Evolutionary conservation across 1,284 basidiomycete species (phyloP), one percentile per base, ranked within the genome.

Genomic region (Austropuccinia psidii): DNA sequence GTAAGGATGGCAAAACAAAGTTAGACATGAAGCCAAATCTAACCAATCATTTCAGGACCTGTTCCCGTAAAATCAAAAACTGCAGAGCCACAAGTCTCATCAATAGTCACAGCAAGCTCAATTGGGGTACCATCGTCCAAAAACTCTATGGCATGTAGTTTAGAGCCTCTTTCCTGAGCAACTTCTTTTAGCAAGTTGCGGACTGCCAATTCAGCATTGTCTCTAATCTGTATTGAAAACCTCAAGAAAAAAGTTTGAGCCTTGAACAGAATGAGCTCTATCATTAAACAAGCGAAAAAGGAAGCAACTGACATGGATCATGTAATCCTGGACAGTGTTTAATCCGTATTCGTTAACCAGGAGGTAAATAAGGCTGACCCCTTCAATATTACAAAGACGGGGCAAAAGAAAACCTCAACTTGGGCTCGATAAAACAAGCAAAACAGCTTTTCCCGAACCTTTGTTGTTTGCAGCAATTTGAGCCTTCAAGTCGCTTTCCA

Each of bases 401-500:
- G 37, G 21, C 19, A 41, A 15, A 54, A 58, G 37, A 24, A 21
- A 57, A 31, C 13, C 21, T 19, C 2, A 24, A 19, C 9, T 68
- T 21, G 19, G 24, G 19, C 29, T 39, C 58, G 24, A 17, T 11
- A n/a, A 68, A 2, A 4, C 45, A 47, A 17, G 45, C 17, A 17
- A 2, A 47, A 4, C 4, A 47, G 17, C 21, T 47, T 47, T 47
- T 47, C 21, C 45, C 45, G 21, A 47, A 17, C 93, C 94, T 83
- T 96, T 97, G 81, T 95, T 87, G 80, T 96, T 97, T 19, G 95
- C 94, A 0, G 93, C 91, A 75, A 98, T 90, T 88, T 96, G 93
- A 67, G 94, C 93, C 80, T 94, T 93, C 74, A 97, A 80, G 80
- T 97, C 94, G 77, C 90, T 90, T 83, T 94, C 90, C 17, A 95